These are phyloP conservation scores for Citeromyces hawaiiensis DNA, from an alignment of 1,139 yeast species.

Conservation along the genomic window DNA sequence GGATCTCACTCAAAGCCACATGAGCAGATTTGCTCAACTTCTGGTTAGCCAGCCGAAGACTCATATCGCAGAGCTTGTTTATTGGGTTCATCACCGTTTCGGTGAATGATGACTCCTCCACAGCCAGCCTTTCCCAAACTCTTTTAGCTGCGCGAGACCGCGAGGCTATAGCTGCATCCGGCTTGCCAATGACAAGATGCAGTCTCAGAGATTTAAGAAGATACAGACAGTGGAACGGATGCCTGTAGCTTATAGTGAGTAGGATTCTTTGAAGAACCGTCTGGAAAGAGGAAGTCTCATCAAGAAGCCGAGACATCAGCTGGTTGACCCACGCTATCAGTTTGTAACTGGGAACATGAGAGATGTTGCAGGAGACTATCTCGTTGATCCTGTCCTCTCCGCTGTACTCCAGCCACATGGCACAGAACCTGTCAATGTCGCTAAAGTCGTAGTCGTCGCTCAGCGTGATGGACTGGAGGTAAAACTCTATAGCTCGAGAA, in stretches of 20 bases:
- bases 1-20: conserved; percentile 23
- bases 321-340: conserved; percentile 79
- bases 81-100: conserved; percentile 23
- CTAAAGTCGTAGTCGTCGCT: conserved; percentile 27
- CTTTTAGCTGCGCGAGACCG: conserved; percentile 37
- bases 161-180: conserved; percentile 24
- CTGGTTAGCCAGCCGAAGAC: conserved; percentile 36
- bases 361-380: conserved; percentile 19
- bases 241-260: conserved; percentile 34
- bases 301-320: conserved; percentile 55
- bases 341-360: conserved; percentile 38
- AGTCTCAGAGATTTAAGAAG: conserved; percentile 44
- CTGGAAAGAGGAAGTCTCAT: conserved; percentile 41
- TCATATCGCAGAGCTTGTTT: conserved; percentile 33
- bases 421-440: conserved; percentile 65
- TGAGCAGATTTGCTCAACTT: conserved; percentile 23
- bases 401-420: conserved; percentile 70
- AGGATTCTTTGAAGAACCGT: conserved; percentile 34
- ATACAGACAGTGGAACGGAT: conserved; percentile 73
- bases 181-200: conserved; percentile 23
- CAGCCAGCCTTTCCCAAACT: conserved; percentile 24
- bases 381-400: conserved; percentile 25
- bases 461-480: conserved; percentile 36
- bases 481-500: conserved; percentile 44
- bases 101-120: conserved; percentile 9